Evolutionary conservation across 2,329 filamentous ascomycete species (phyloP), one percentile per base, ranked within the genome.

Genomic region (Fusarium dlaminii): DNA sequence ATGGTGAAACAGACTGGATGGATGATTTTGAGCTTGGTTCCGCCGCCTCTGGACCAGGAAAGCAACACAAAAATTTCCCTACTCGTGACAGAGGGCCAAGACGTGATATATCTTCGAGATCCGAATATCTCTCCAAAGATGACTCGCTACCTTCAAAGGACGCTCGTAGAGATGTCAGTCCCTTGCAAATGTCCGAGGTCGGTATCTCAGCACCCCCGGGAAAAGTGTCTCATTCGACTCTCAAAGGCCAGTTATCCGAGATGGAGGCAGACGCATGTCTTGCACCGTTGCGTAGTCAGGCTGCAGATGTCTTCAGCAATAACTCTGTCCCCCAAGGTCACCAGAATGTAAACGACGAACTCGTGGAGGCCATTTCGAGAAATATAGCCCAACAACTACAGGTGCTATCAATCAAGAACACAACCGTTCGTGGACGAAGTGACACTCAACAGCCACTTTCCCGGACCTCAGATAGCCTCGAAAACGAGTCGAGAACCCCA

Each of bases 351-450:
- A 84, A 87, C 62, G 80, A 83, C 22, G 79, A 80, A 15, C 81
- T 84, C 20, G 83, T 85, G 68, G 83, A 86, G 64, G 83, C 86
- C 9, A 84, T 87, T 46, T 83, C 83, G 27, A 83, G 85, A 59
- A 84, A 81, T 46, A 79, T 88, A 37, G 81, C 81, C 11, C 86
- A 88, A 63, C 86, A 88, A 60, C 73, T 83, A 51, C 84, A 82
- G 4, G 68, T 87, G 36, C 81, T 84, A 45, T 82, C 81, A 8
- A 61, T 84, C 10, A 75, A 72, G 36, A 62, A 67, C 17, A 34
- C 49, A 39, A 13, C 46, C 24, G 43, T 34, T 30, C 30, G 34
- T 27, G 30, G 30, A 12, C 59, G 34, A n/a, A 52, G 45, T 20
- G 17, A 20, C 11, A 30, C 40, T 1, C 46, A 56, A 34, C 48